Conservation (phyloP, 2,329 filamentous ascomycete genomes). For the Cladosporium cucumerinum region DNA sequence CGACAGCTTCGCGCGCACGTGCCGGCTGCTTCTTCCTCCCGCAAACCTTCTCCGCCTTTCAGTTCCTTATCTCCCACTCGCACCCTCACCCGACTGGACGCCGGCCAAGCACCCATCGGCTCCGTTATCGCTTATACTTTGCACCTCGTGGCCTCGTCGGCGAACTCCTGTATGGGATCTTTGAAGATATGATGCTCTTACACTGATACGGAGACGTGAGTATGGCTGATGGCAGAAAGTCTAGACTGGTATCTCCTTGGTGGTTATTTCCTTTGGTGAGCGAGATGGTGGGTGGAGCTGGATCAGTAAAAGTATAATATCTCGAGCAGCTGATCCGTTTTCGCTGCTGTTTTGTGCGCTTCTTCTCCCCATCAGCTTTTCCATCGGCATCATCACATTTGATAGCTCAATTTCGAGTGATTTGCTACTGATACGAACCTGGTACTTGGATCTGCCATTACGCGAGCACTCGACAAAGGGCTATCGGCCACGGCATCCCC, state of each 20-base stretch:
- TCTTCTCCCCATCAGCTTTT: not conserved
- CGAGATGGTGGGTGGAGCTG: not conserved
- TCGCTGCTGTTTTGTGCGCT: not conserved
- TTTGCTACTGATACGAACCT: not conserved
- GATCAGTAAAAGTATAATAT: not conserved
- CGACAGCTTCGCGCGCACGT: not conserved
- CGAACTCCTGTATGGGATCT: not conserved
- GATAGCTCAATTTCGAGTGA: not conserved
- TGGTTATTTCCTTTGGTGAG: not conserved
- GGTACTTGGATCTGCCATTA: not conserved
- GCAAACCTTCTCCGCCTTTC: not conserved
- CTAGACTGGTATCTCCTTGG: not conserved
- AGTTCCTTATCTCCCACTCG: not conserved
- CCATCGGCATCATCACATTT: not conserved
- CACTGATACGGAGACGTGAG: not conserved
- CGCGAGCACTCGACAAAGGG: not conserved
- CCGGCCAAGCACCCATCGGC: not conserved
- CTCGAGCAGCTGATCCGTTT: not conserved
- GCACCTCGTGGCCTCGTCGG: not conserved
- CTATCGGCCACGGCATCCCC: not conserved
- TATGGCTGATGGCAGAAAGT: not conserved
- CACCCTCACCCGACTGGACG: not conserved
- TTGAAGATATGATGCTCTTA: not conserved
- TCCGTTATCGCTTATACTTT: not conserved
- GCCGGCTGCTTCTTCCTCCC: not conserved